Conservation (phyloP, 306 rosid genomes). For the Mimosa pudica region DNA sequence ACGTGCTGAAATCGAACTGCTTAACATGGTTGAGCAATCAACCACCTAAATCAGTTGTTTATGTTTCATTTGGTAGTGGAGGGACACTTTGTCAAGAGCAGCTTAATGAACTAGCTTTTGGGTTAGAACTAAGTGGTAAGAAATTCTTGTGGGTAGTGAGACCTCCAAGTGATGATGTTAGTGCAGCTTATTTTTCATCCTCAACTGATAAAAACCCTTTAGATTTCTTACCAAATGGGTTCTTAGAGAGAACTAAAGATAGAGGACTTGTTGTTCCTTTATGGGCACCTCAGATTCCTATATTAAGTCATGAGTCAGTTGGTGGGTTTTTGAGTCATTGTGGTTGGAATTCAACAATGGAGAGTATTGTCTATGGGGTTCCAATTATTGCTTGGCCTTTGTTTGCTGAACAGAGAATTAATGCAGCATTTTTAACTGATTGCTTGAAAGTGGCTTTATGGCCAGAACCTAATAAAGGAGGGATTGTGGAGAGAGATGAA, state of each 20-base stretch:
- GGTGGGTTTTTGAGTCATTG: constrained; percentile 8
- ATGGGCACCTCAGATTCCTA: constrained; percentile 9
- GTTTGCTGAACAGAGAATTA: background rate
- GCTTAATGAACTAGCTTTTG: background rate
- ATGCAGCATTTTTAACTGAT: background rate
- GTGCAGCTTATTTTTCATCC: background rate
- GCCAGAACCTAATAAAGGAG: background rate
- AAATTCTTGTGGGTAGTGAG: constrained; percentile 12
- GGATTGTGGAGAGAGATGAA: constrained; percentile 1
- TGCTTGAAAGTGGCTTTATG: background rate
- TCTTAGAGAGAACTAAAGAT: background rate
- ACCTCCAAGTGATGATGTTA: background rate
- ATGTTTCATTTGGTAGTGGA: constrained; percentile 12
- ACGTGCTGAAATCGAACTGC: background rate
- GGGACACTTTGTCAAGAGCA: background rate
- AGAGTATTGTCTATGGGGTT: background rate
- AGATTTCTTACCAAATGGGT: constrained; percentile 5
- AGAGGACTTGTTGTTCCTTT: constrained; percentile 5
- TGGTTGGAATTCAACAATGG: constrained; percentile 8
- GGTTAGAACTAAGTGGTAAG: background rate
- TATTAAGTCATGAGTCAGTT: background rate
- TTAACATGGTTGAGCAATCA: background rate
- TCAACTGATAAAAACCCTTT: background rate
- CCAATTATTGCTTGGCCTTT: constrained; percentile 1
- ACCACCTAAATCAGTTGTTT: background rate